These are phyloP conservation scores for Thalia dealbata DNA, from an alignment of 176 grass and related monocot species.

Conservation along the genomic window DNA sequence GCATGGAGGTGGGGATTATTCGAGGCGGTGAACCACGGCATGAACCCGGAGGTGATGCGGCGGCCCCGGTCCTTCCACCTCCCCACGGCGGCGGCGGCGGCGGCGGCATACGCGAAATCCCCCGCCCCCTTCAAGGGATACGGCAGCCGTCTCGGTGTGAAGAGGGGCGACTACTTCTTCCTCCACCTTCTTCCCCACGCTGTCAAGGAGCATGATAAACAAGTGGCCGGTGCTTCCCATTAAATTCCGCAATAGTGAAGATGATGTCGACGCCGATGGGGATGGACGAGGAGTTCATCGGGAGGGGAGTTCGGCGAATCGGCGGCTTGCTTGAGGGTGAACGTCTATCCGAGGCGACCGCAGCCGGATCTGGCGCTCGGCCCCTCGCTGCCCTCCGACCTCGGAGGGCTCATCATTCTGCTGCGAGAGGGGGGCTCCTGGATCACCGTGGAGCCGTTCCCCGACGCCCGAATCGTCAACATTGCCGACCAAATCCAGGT, in stretches of 20 bases:
- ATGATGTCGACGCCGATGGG: background rate
- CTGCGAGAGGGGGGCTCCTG: background rate
- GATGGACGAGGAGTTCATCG: background rate
- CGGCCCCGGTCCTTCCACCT: background rate
- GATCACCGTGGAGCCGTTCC: background rate
- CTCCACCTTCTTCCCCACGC: background rate
- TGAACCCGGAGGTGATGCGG: background rate
- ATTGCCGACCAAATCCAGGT: slow-evolving; percentile 2
- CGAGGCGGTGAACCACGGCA: slow-evolving; percentile 5
- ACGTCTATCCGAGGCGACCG: slow-evolving; percentile 1
- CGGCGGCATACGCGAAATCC: background rate
- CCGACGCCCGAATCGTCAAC: background rate
- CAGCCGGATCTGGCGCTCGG: slow-evolving; percentile 1
- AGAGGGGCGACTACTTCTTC: slow-evolving; percentile 12
- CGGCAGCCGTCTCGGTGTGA: background rate
- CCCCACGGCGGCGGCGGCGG: background rate
- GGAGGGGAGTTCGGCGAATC: background rate
- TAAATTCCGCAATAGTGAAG: too few species aligned
- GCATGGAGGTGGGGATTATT: background rate
- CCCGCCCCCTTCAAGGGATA: background rate
- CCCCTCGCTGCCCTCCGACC: background rate
- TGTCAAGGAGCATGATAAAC: background rate
- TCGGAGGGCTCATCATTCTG: background rate
- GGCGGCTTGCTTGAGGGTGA: background rate
- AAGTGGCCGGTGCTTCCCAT: background rate